Conservation (phyloP, 176 grass and related monocot genomes). For the Carex scoparia region DNA sequence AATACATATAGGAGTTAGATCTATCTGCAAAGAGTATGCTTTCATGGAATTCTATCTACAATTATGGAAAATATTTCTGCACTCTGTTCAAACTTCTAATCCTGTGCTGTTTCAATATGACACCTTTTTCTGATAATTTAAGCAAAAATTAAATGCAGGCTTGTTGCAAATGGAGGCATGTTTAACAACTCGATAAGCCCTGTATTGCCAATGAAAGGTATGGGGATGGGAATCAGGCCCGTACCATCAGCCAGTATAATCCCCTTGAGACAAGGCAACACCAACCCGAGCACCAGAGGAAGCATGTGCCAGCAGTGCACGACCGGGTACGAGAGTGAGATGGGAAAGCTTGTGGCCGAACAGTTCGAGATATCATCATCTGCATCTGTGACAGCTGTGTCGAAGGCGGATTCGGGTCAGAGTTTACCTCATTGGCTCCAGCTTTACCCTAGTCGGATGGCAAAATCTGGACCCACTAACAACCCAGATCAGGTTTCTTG, state of each 20-base stretch:
- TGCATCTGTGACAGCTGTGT: background rate
- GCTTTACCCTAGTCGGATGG: conserved; percentile 29
- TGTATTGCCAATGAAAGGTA: conserved; percentile 26
- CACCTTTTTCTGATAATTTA: conserved; percentile 9
- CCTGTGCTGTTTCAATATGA: background rate
- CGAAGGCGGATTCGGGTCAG: conserved; percentile 22
- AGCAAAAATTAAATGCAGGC: conserved; percentile 33
- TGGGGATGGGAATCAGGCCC: conserved; percentile 11
- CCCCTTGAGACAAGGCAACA: background rate
- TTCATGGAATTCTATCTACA: background rate
- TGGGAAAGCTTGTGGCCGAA: conserved; percentile 42
- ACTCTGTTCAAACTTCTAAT: background rate
- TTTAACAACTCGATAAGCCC: conserved; percentile 42
- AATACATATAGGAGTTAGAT: background rate
- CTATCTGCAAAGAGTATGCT: background rate
- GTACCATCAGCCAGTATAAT: conserved; percentile 8
- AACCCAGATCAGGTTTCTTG: background rate
- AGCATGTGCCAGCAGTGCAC: conserved; percentile 62
- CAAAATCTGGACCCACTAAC: conserved; percentile 32
- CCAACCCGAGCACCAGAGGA: background rate
- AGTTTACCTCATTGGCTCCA: conserved; percentile 75
- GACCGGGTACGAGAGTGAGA: conserved; percentile 48
- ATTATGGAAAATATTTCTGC: conserved; percentile 8
- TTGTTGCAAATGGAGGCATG: conserved; percentile 32
- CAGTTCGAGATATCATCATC: conserved; percentile 27